Evolutionary conservation across 805 yeast genomes (phyloP).

Genomic region (Kluyveromyces lactis): DNA sequence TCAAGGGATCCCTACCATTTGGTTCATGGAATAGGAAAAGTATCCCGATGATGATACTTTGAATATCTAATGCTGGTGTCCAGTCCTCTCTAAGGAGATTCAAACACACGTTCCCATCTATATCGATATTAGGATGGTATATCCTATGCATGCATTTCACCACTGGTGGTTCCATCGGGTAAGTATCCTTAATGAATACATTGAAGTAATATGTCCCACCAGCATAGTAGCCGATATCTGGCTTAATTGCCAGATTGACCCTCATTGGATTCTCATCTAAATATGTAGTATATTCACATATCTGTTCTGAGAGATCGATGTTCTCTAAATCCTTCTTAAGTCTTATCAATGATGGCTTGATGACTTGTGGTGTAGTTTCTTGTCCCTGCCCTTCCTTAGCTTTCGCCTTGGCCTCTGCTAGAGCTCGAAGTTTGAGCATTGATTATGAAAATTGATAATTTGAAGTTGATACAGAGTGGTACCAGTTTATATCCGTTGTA

Average conservation of each 20-base stretch:
- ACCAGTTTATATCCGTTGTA: no score
- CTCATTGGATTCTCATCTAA: conserved; percentile 9
- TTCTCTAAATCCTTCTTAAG: conserved; percentile 20
- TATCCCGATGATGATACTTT: conserved; percentile 75
- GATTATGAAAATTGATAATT: not conserved
- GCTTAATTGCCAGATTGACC: conserved; percentile 14
- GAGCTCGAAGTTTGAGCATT: conserved; percentile 4
- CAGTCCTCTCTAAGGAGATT: conserved; percentile 92
- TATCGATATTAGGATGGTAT: conserved; percentile 90
- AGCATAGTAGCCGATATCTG: conserved; percentile 25
- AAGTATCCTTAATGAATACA: conserved; percentile 59
- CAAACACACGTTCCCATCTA: conserved; percentile 83
- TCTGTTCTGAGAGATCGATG: conserved; percentile 21
- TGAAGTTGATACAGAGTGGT: no score
- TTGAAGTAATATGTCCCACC: conserved; percentile 42
- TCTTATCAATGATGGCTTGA: conserved; percentile 15
- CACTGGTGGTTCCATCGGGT: conserved; percentile 90
- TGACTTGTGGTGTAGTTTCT: not conserved
- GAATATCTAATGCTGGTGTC: conserved; percentile 85
- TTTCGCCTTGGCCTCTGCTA: conserved; percentile 4
- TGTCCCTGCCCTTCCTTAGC: not conserved
- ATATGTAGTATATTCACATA: conserved; percentile 5
- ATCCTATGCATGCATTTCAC: conserved; percentile 63
- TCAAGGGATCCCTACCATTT: conserved; percentile 85
- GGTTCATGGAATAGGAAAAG: conserved; percentile 84